phyloP scores from a whole-genome alignment of 2,329 filamentous ascomycete species.

The Diplodia intermedia region DNA sequence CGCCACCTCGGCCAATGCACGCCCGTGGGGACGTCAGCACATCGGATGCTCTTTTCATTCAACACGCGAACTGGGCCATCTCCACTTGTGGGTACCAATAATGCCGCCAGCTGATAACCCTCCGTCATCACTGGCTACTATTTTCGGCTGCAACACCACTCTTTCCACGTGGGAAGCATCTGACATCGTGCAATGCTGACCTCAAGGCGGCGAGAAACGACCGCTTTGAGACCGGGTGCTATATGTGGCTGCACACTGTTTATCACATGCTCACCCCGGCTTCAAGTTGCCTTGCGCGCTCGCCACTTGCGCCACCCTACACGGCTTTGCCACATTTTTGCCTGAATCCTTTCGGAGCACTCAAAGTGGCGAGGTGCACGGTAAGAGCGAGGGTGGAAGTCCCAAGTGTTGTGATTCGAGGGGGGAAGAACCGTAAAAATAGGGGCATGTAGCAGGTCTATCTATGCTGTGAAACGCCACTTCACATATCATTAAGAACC shows the following conservation, averaged over 20 bases:
- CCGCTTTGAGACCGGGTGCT: not conserved
- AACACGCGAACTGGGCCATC: not conserved
- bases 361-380: not conserved
- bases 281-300: not conserved
- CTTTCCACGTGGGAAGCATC: not conserved
- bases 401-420: not conserved
- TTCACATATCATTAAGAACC: not conserved
- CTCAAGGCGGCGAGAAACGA: not conserved
- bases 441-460: not conserved
- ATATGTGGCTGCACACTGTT: not conserved
- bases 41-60: not conserved
- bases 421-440: not conserved
- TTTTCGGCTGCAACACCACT: not conserved
- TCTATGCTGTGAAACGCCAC: not conserved
- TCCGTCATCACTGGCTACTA: not conserved
- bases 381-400: not conserved
- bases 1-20: slow-evolving; percentile 10
- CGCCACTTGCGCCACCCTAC: not conserved
- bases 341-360: not conserved
- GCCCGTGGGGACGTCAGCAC: slow-evolving; percentile 12
- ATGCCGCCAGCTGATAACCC: not conserved
- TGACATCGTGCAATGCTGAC: not conserved
- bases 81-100: slow-evolving; percentile 17
- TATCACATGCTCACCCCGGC: not conserved
- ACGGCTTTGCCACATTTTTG: not conserved